Base-by-base conservation (phyloP, 495 filamentous ascomycete genomes). In the Penicillium manginii region DNA sequence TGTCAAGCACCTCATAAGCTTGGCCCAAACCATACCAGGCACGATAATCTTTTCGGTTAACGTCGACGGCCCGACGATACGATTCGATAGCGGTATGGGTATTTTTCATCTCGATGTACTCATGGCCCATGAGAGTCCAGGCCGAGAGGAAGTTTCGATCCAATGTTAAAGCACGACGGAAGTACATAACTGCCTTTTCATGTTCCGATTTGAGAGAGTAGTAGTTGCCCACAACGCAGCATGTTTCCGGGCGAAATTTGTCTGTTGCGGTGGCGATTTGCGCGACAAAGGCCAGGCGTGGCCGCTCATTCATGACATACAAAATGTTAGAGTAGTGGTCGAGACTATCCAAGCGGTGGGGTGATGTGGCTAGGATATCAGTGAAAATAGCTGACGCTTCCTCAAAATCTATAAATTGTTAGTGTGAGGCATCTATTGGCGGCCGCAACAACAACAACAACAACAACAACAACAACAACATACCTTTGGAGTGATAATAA, bases 121-220 rank as follows among this genome's bases (percentile, higher is more conserved):
- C 96, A 70, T 98, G 96, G 9, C 96, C 96, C 96, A 99, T 99
- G 1, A 99, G 80, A 1, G 93, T 99, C 96, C 96, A 99, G 14
- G 96, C 96, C 4, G 91, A 93, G 31, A 96, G 80, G 62, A 93
- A 99, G 42, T 84, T 88, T 10, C 93, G 89, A 69, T 99, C 96
- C 1, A 99, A 81, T 2, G 91, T 97, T n/a, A 99, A 78, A 0
- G 96, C 96, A 17, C 96, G 90, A 4, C 96, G 90, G 79, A 99
- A 99, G 74, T 97, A 98, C 73, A 96, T 90, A 21, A 98, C 92
- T 0, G 96, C 96, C 67, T 99, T 99, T 71, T 99, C 96, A 69
- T 99, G 96, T 58, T 93, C 86, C 0, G 92, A 94, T 61, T 96
- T 86, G 2, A 97, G 73, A 0, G 90, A 91, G 75, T 97, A 98